Base-by-base conservation (phyloP, 2,329 filamentous ascomycete genomes). In the Aspergillus bombycis region DNA sequence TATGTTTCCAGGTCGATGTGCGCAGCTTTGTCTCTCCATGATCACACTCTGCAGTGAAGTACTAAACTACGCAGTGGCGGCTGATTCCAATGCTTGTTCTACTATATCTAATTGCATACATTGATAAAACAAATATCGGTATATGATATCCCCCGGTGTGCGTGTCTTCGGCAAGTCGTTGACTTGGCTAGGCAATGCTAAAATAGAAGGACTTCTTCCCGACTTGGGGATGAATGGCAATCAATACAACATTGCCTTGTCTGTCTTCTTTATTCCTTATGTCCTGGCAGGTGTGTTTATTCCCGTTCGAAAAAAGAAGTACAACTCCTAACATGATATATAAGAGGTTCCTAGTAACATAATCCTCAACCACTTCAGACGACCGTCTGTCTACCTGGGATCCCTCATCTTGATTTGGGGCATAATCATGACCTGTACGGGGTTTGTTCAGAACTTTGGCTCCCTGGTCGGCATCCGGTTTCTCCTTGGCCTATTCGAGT, bases 251-350 rank as follows among this genome's bases (percentile, higher is more conserved):
- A 83, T 86, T 38, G 86, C 88, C 0, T 82, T 96, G 9, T 90
- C 89, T 34, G 89, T 94, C 68, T 94, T 95, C 80, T 95, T 94
- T 79, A 83, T 94, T 54, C 91, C 89, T 1, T 95, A 95, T 74
- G 83, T 90, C 19, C 77, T 92, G 30, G 91, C 91, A 65, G 91
- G 93, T 69, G 67, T 64, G 89, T 84, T 84, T 70, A 82, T 83
- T 11, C 36, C 8, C 5, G 7, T 19, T 19, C 8, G 6, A 7
- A 19, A 19, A 41, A 14, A 3, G 16, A 41, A 19, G 16, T 19
- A 19, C 8, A 2, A 19, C 16, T 19, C 6, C 16, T 41, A 19
- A 41, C 36, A 41, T 3, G 36, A 16, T 19, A 41, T 8, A 72
- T 67, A 59, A 71, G 70, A 73, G 67, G 68, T 72, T 1, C 67